Evolutionary conservation across 2,329 filamentous ascomycete species (phyloP).

Genomic region (Monilinia laxa): DNA sequence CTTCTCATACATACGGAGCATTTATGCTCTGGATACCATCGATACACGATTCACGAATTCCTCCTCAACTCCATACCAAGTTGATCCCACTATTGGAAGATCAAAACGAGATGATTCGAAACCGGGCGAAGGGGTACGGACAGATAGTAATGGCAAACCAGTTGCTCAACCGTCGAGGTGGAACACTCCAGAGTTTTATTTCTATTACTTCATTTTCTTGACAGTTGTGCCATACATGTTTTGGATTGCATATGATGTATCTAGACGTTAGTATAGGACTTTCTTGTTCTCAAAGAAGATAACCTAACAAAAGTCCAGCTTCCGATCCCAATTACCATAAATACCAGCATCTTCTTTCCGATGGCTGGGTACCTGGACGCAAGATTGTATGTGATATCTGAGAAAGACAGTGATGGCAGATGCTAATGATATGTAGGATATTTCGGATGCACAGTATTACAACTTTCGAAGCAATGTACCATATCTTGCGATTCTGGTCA

Average conservation of each 20-base stretch:
- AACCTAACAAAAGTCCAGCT: slow-evolving; percentile 50
- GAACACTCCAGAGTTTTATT: slow-evolving; percentile 80
- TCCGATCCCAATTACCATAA: slow-evolving; percentile 78
- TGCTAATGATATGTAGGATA: slow-evolving; percentile 58
- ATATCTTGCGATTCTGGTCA: slow-evolving; percentile 69
- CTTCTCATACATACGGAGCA: slow-evolving; percentile 47
- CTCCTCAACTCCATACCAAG: slow-evolving; percentile 64
- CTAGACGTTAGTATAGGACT: slow-evolving; percentile 63
- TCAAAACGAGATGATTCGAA: slow-evolving; percentile 36
- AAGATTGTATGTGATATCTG: slow-evolving; percentile 64
- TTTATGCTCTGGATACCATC: slow-evolving; percentile 67
- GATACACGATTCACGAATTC: slow-evolving; percentile 72
- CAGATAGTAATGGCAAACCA: slow-evolving; percentile 46
- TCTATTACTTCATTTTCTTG: slow-evolving; percentile 72
- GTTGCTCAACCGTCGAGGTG: slow-evolving; percentile 68
- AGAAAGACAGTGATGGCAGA: neutral
- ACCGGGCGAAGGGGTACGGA: slow-evolving; percentile 37
- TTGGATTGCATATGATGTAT: slow-evolving; percentile 83
- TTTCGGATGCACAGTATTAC: slow-evolving; percentile 84
- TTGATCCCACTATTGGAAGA: slow-evolving; percentile 42
- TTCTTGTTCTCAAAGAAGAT: neutral
- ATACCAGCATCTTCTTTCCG: slow-evolving; percentile 67
- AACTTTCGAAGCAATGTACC: slow-evolving; percentile 85
- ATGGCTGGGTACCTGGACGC: slow-evolving; percentile 89
- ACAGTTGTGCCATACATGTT: slow-evolving; percentile 80